These are phyloP conservation scores for Globisporangium viniferum DNA, from an alignment of 352 stramenopile genomes.

Conservation along the genomic window DNA sequence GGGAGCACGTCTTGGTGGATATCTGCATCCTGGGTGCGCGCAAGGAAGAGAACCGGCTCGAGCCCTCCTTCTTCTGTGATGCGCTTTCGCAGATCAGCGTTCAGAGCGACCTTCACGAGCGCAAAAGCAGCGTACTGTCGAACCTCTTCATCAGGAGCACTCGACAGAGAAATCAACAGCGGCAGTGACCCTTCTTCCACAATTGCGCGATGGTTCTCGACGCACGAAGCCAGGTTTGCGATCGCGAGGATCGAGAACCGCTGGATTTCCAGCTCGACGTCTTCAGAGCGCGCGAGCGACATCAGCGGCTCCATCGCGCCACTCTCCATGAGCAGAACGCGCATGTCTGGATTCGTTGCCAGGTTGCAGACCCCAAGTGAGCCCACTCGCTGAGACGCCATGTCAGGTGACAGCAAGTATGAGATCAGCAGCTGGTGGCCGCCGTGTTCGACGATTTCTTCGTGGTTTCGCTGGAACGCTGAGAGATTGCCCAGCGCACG, in stretches of 20 bases:
- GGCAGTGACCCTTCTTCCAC: constrained; percentile 93
- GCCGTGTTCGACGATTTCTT: constrained; percentile 89
- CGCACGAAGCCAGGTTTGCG: constrained; percentile 92
- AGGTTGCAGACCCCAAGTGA: constrained; percentile 95
- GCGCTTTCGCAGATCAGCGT: constrained; percentile 91
- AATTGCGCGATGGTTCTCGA: constrained; percentile 93
- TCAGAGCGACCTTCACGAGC: constrained; percentile 94
- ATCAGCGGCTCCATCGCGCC: constrained; percentile 94
- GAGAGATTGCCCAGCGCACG: constrained; percentile 92
- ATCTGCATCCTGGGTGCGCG: constrained; percentile 88
- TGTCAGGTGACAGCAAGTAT: constrained; percentile 94
- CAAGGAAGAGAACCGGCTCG: constrained; percentile 95
- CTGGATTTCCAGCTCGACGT: constrained; percentile 95
- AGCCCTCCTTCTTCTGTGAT: constrained; percentile 95
- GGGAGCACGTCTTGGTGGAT: constrained; percentile 92
- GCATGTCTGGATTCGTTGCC: constrained; percentile 88
- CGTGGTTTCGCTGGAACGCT: constrained; percentile 86
- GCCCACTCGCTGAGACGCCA: constrained; percentile 91
- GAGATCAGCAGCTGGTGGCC: constrained; percentile 95
- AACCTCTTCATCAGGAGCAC: constrained; percentile 91
- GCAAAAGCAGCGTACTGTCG: constrained; percentile 95
- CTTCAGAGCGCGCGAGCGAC: constrained; percentile 91
- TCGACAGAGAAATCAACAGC: constrained; percentile 94
- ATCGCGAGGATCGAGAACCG: constrained; percentile 92
- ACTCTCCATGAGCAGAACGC: constrained; percentile 90